These are phyloP conservation scores for Vanrija sp. DNA, from an alignment of 1,284 basidiomycete species.

Conservation along the genomic window DNA sequence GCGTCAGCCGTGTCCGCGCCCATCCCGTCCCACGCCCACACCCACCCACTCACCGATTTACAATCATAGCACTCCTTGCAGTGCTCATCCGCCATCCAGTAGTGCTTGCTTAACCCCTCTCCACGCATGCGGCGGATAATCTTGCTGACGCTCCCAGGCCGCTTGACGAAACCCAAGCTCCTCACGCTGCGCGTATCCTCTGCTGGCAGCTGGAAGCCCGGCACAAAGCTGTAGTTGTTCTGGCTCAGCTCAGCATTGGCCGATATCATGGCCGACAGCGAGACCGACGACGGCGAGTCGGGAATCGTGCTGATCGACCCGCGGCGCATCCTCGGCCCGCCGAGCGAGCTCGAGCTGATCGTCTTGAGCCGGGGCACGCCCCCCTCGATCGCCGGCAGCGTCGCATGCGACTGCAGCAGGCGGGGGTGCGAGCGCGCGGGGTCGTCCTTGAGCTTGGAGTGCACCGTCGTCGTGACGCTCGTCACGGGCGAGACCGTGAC, in stretches of 20 bases:
- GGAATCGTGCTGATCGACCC: constrained; percentile 43
- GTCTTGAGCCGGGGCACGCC: neutral
- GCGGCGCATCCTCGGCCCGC: constrained; percentile 24
- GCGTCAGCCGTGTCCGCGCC: constrained; percentile 60
- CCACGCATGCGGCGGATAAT: constrained; percentile 81
- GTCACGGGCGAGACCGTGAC: constrained; percentile 43
- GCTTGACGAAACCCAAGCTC: constrained; percentile 53
- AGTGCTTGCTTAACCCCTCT: constrained; percentile 63
- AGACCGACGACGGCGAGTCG: constrained; percentile 43
- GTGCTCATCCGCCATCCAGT: constrained; percentile 97
- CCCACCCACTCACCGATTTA: constrained; percentile 48
- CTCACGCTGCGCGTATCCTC: constrained; percentile 46
- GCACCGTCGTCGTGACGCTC: constrained; percentile 39
- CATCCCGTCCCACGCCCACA: neutral
- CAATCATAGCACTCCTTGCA: constrained; percentile 95
- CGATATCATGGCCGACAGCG: constrained; percentile 41
- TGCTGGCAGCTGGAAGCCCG: constrained; percentile 43
- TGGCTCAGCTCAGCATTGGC: constrained; percentile 40
- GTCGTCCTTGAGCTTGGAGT: neutral
- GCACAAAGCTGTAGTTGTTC: constrained; percentile 38
- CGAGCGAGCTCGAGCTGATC: neutral
- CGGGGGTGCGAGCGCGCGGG: neutral
- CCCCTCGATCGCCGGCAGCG: constrained; percentile 8
- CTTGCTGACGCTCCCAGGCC: constrained; percentile 77
- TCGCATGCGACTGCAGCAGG: neutral